Base-by-base conservation (phyloP, 129 eudicot species). In the Escallonia herrerae region DNA sequence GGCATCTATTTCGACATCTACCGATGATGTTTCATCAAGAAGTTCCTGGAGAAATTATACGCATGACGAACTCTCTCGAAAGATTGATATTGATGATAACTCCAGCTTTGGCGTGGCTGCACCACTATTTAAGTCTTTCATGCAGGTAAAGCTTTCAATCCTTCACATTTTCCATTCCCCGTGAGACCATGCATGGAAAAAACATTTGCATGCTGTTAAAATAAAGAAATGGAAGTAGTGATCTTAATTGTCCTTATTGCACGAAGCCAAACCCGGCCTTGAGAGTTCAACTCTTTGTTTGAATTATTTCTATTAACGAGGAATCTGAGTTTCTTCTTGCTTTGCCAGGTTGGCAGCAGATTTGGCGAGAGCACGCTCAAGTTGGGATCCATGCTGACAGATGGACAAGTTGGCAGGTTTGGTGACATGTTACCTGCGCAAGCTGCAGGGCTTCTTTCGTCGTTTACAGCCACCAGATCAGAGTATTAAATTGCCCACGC, bases 391-490 rank as follows among this genome's bases (percentile, higher is more conserved):
- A 94, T 94, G 62, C 78, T 94, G 63, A 82, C 93, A 6, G 99
- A 94, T 74, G 91, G 95, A 11, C 97, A 90, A 82, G 96, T 89
- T 54, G 80, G 95, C 62, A 84, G 97, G 69, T 89, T 94, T 72
- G 99, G 99, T 64, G 99, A 94, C 70, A 94, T 94, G 51, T 73
- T 94, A 75, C 99, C 99, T 42, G 94, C 87, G 62, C 99, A 93
- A 74, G 99, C 99, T 48, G 91, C 99, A 47, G 99, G 99, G 40
- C 95, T 94, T 51, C 83, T 89, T 64, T 94, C 99, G 9, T 87
- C 90, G 40, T 89, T 94, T 62, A 89, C 98, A 38, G 74, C 91
- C 44, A 75, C 77, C 64, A 74, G 91, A 75, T 80, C 91, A 61
- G 91, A 88, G 60, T 68, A 74, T 66, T 83, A 62, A 79, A 46